These are phyloP conservation scores for Periconia macrospinosa DNA, from an alignment of 2,329 filamentous ascomycete species.

Conservation along the genomic window DNA sequence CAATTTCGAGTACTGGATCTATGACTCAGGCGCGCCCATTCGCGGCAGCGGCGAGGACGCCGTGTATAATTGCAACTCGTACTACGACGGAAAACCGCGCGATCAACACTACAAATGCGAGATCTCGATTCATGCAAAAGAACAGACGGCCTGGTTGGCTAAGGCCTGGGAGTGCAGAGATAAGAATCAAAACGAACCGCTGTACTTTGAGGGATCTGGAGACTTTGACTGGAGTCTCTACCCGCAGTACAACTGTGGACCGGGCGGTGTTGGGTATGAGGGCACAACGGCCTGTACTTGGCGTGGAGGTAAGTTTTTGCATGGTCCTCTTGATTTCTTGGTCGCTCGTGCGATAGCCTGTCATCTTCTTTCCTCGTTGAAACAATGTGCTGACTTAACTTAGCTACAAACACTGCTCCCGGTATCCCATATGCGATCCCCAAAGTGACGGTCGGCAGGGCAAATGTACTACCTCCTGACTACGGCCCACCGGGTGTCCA, in stretches of 20 bases:
- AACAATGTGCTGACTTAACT: no score
- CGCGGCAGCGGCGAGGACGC: conserved; percentile 9
- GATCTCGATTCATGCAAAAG: conserved; percentile 7
- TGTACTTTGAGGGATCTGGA: conserved; percentile 11
- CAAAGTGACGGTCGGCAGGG: conserved; percentile 9
- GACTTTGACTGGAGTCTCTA: conserved; percentile 9
- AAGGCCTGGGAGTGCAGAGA: conserved; percentile 13
- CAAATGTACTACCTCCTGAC: conserved; percentile 8
- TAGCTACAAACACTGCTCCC: background rate
- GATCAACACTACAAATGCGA: conserved; percentile 10
- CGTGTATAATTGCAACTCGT: conserved; percentile 8
- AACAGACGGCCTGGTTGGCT: conserved; percentile 5
- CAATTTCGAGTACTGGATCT: conserved; percentile 8
- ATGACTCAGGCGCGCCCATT: conserved; percentile 8
- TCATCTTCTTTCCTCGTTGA: no score
- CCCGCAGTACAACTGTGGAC: background rate
- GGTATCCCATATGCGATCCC: conserved; percentile 11
- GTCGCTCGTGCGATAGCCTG: no score
- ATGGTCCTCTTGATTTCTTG: background rate
- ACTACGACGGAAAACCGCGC: conserved; percentile 9
- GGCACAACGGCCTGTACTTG: background rate
- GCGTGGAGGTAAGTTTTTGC: background rate
- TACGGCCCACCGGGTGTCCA: conserved; percentile 1
- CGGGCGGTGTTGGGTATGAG: background rate
- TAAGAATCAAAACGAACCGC: conserved; percentile 8